Base-by-base conservation (phyloP, 1,139 yeast genomes). In the Candida anutae region DNA sequence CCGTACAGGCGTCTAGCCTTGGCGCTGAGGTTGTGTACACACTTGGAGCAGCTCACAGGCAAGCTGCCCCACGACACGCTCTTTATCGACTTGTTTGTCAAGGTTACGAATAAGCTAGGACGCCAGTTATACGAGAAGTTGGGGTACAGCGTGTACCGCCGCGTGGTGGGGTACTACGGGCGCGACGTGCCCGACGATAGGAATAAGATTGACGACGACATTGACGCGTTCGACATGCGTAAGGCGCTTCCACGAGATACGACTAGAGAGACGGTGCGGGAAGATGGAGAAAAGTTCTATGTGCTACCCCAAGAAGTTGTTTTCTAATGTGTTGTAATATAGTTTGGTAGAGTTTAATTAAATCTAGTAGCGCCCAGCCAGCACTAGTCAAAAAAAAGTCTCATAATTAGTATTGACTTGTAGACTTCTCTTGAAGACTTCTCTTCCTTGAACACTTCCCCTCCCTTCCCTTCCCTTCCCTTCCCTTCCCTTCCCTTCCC, bases 131-230 rank as follows among this genome's bases (percentile, higher is more conserved):
- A 90, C 50, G 88, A 82, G 45, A 80, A 81, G 41, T 55, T 90
- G 34, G 97, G 96, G 0, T 93, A 88, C 46, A 67, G 77, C 16
- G 84, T 87, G 0, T 90, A 69, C 47, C 58, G 98, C 52, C 56
- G 98, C 31, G 97, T 90, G 5, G 73, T 84, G n/a, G 93, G 93
- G 0, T 90, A 90, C 47, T 90, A 90, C 49, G 81, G 83, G 3
- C 52, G 62, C 14, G 61, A 58, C 2, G 50, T 55, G 36, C 73
- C 74, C 6, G 56, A 58, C 18, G 70, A 68, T 30, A 47, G 70
- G 23, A 68, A 65, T 28, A 53, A 52, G 22, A 41, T 61, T 3
- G 59, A 74, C 40, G 90, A 81, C 42, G 78, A 75, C 27, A 66
- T 74, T 24, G 98, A 90, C 59, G 98, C 96, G 0, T 90, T 76